Evolutionary conservation across 768 basidiomycete species (phyloP).

Genomic region (Lactarius quietus): DNA sequence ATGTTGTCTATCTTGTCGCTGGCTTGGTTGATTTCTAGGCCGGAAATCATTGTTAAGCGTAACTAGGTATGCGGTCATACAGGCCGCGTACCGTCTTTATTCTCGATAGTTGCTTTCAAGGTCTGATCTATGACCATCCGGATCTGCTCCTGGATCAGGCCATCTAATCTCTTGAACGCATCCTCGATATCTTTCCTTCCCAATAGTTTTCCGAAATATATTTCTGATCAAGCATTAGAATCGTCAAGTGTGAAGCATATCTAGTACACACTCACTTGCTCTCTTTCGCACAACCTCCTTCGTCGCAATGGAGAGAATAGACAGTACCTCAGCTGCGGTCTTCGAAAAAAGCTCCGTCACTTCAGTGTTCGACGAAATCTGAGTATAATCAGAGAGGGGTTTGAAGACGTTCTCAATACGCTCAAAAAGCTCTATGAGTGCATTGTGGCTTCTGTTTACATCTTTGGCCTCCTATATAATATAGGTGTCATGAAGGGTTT

Average conservation of each 20-base stretch:
- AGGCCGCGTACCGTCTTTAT: neutral
- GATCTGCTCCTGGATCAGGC: neutral
- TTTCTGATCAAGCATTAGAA: neutral
- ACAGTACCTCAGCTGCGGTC: constrained; percentile 1
- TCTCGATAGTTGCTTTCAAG: neutral
- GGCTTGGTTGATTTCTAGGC: no score
- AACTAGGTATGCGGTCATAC: neutral
- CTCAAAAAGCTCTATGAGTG: constrained; percentile 1
- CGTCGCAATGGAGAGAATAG: constrained; percentile 7
- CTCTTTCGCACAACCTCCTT: neutral
- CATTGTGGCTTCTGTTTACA: neutral
- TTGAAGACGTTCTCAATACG: neutral
- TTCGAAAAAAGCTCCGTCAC: constrained; percentile 2
- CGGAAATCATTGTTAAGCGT: no score
- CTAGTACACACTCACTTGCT: neutral
- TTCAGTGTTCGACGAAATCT: neutral
- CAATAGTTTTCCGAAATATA: neutral
- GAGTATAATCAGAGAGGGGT: constrained; percentile 2
- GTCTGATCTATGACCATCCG: neutral
- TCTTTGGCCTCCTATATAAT: constrained; percentile 1
- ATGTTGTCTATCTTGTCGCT: neutral
- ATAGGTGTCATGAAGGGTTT: neutral
- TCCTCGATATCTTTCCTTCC: constrained; percentile 8
- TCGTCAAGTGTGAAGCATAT: neutral
- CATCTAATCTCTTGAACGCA: neutral